Percentiles rank a stretch among this genome's conserved stretches.
Conservation (phyloP, 495 filamentous ascomycete species). For the Chaetomium tenue region DNA sequence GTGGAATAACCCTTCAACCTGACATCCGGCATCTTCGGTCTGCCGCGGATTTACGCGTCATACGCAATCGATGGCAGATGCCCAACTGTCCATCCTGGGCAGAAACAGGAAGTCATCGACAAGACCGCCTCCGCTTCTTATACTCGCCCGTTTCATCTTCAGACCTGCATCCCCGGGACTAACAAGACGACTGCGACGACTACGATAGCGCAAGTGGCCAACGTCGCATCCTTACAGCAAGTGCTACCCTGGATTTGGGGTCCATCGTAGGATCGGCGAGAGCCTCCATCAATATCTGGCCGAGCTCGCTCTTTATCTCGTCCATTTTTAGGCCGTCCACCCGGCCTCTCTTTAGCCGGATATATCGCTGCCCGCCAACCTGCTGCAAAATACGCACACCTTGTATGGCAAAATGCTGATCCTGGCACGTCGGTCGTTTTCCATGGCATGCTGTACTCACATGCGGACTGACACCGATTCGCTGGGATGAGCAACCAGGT, state of each 20-base stretch:
- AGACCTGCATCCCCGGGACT: constrained; percentile 2
- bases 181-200: neutral
- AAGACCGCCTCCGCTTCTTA: constrained; percentile 6
- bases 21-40: neutral
- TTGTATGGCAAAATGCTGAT: constrained; percentile 34
- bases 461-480: constrained; percentile 15
- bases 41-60: constrained; percentile 7
- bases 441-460: neutral
- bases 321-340: constrained; percentile 19
- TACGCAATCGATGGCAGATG: constrained; percentile 2
- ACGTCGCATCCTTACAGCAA: neutral
- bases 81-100: constrained; percentile 12
- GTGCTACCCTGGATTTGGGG: constrained; percentile 11
- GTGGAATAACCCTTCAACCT: neutral
- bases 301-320: neutral
- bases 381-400: constrained; percentile 8
- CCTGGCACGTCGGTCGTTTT: constrained; percentile 11
- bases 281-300: constrained; percentile 11
- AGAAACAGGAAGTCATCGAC: constrained; percentile 23
- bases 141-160: constrained; percentile 15
- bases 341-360: constrained; percentile 27
- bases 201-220: constrained; percentile 6
- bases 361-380: constrained; percentile 17
- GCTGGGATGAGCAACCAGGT: constrained; percentile 7
- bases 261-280: constrained; percentile 12